Evolutionary conservation across 164 flowering plant genomes (phyloP), one percentile per base, ranked within the genome.

Genomic region (Amborella trichopoda): DNA sequence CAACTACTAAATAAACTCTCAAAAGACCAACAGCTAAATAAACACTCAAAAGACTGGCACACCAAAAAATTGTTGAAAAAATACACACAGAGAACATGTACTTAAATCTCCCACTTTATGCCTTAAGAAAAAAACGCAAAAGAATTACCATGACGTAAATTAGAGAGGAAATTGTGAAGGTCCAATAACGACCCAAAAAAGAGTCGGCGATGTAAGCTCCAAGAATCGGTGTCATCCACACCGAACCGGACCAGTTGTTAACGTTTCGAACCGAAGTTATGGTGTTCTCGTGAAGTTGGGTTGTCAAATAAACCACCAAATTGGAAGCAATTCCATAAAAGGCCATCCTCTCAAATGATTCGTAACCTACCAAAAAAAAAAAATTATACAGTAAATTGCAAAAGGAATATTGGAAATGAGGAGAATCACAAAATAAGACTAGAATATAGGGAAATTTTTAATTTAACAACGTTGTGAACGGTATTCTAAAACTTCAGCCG

Each of bases 321-420:
- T 84, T 88, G 19, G 97, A 76, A 3, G 84, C 77, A 56, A 88
- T 65, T 21, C 94, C 97, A 53, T 82, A 81, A 44, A 78, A 88
- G 2, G 97, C 91, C 97, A 84, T 88, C 58, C 97, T 80, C 63
- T 88, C 97, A 59, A 81, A 88, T 25, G 83, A 84, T 70, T 88
- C 97, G 48, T 88, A 88, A 1, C 80, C 89, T 81, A 65, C 48
- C 55, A 40, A 40, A 20, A 28, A 20, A 10, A 17, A 30, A 27
- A n/a, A 25, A 23, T 23, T 2, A 1, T 6, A 21, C n/a, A 22
- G 19, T 23, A 34, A 6, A 6, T 2, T 18, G 9, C 19, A 10
- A n/a, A n/a, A n/a, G n/a, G n/a, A n/a, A n/a, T n/a, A n/a, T n/a
- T n/a, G n/a, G n/a, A n/a, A n/a, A n/a, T n/a, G n/a, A n/a, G n/a